Conservation (phyloP, 208 protist species). For the Tritrichomonas musculus region DNA sequence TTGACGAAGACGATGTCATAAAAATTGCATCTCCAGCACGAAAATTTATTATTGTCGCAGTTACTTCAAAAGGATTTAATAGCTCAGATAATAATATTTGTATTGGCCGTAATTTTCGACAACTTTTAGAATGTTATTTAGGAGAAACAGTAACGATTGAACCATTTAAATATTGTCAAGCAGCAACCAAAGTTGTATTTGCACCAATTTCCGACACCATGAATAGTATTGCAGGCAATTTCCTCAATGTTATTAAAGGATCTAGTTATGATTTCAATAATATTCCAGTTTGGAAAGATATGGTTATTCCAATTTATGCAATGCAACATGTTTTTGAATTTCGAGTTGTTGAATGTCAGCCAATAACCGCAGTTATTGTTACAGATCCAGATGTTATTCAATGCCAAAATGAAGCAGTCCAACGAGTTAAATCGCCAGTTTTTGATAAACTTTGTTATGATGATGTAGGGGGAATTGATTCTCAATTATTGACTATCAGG, state of each 20-base stretch:
- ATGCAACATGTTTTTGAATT: background rate
- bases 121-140: background rate
- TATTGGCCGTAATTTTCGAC: background rate
- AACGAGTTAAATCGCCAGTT: background rate
- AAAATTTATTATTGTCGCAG: background rate
- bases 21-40: background rate
- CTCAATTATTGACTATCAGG: background rate
- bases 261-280: background rate
- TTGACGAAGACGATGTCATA: background rate
- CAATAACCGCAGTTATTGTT: background rate
- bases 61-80: background rate
- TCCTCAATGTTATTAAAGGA: background rate
- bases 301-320: background rate
- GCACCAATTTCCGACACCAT: background rate
- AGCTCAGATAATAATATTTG: background rate
- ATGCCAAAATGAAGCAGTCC: background rate
- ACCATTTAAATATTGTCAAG: background rate
- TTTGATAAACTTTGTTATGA: background rate
- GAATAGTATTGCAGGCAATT: background rate
- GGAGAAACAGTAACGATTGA: background rate
- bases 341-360: background rate
- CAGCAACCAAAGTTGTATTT: background rate
- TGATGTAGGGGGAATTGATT: background rate
- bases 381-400: background rate
- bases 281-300: background rate